A percentile compares a stretch with the other conserved stretches of the same genome.
phyloP scores from a whole-genome alignment of 2,329 filamentous ascomycete genomes.

The Bimuria novae-zelandiae region DNA sequence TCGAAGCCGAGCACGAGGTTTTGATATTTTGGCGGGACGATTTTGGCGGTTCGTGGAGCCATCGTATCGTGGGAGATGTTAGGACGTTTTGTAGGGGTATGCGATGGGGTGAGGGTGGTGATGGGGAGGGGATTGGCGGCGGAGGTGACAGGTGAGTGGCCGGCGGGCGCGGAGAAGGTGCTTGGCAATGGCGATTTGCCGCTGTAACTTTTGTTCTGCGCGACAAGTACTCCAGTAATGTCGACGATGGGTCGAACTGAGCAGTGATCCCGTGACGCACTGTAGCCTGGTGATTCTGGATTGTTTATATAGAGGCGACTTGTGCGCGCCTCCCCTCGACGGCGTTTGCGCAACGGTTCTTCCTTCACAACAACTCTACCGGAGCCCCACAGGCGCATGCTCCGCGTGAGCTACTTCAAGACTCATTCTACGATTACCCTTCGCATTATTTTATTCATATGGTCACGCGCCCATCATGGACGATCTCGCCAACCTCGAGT shows the following conservation, averaged over 20 bases:
- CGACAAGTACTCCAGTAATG: no score
- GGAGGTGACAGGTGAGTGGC: constrained; percentile 27
- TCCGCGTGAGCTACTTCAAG: neutral
- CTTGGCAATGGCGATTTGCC: constrained; percentile 16
- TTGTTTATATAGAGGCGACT: no score
- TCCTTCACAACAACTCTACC: neutral
- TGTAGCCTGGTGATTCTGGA: neutral
- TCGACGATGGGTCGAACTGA: no score
- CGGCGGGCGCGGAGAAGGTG: constrained; percentile 13
- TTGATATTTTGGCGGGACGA: neutral
- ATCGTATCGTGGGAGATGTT: no score
- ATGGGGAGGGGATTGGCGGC: constrained; percentile 2
- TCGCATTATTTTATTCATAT: neutral
- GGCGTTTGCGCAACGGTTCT: neutral
- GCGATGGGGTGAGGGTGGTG: neutral
- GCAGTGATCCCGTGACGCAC: neutral
- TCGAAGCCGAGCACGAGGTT: constrained; percentile 6
- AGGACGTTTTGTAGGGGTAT: neutral
- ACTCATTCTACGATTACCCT: neutral
- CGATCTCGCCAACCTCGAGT: constrained; percentile 87
- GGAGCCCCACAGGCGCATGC: neutral
- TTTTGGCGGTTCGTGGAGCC: neutral
- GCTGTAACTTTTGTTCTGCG: constrained; percentile 15
- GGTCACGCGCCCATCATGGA: constrained; percentile 64
- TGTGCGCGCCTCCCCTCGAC: neutral